These are phyloP conservation scores for Claviceps purpurea DNA, from an alignment of 2,329 filamentous ascomycete genomes.

Conservation along the genomic window DNA sequence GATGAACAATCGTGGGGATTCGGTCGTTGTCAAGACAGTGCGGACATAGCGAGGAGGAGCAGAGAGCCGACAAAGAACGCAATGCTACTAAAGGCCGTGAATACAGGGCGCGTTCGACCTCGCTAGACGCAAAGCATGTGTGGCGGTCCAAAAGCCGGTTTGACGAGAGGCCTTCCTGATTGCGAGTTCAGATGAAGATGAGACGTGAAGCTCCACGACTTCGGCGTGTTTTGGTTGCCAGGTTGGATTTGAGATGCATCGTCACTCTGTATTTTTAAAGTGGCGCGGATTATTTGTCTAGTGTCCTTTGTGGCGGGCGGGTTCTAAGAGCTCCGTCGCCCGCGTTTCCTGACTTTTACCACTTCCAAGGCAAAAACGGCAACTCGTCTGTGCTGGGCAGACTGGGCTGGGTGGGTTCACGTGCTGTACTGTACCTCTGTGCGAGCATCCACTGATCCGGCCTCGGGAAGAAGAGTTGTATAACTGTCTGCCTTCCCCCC, in stretches of 20 bases:
- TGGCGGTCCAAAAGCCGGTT: not conserved
- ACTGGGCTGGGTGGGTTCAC: too few relatives aligned
- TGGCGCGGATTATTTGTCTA: slow-evolving; percentile 8
- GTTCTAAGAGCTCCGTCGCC: too few relatives aligned
- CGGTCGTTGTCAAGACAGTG: slow-evolving; percentile 5
- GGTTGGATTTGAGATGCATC: not conserved
- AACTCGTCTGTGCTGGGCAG: too few relatives aligned
- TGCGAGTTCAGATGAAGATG: not conserved
- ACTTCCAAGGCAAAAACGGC: not conserved
- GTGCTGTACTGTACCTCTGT: too few relatives aligned
- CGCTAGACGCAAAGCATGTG: not conserved
- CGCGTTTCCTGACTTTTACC: not conserved
- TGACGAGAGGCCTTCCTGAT: not conserved
- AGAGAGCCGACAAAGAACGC: not conserved
- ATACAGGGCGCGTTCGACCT: not conserved
- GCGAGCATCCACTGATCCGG: too few relatives aligned
- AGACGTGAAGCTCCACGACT: not conserved
- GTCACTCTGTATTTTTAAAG: slow-evolving; percentile 1
- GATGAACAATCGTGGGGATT: slow-evolving; percentile 2
- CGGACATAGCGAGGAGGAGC: slow-evolving; percentile 9
- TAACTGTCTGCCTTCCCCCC: too few relatives aligned
- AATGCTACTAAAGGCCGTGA: not conserved
- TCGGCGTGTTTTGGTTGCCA: not conserved
- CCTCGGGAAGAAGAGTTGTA: too few relatives aligned
- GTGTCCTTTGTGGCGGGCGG: not conserved